These are phyloP conservation scores for Ophiostoma sp. DNA, from an alignment of 2,329 filamentous ascomycete species.

Conservation along the genomic window DNA sequence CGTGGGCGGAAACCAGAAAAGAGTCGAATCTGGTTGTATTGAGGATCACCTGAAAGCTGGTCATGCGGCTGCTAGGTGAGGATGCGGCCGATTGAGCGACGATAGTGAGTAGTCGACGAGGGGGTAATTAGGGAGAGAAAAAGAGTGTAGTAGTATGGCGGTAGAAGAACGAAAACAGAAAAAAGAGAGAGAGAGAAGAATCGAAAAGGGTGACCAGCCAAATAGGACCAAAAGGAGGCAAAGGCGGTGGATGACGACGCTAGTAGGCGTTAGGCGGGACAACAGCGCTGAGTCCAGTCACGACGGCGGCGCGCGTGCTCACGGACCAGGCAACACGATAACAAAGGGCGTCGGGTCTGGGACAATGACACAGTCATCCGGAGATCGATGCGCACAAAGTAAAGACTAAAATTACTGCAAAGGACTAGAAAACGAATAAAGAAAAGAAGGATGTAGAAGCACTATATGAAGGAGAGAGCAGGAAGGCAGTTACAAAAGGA, in stretches of 20 bases:
- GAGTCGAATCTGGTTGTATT: neutral
- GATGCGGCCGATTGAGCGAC: neutral
- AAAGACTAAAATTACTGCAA: neutral
- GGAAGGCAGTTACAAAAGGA: neutral
- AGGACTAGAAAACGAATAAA: neutral
- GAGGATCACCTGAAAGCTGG: neutral
- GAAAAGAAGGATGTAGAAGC: neutral
- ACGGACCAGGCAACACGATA: constrained; percentile 19
- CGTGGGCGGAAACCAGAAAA: constrained; percentile 1
- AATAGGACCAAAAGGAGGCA: constrained; percentile 21
- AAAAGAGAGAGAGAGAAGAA: constrained; percentile 4
- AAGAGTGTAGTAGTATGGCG: neutral
- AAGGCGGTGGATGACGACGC: constrained; percentile 27
- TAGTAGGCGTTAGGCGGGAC: constrained; percentile 18
- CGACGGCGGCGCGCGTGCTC: constrained; percentile 18
- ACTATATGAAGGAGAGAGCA: neutral
- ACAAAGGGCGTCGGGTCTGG: neutral
- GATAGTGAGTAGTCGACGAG: neutral
- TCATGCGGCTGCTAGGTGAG: neutral
- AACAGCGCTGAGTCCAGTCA: constrained; percentile 16
- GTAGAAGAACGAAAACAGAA: neutral
- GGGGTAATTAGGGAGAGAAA: neutral
- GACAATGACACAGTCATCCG: constrained; percentile 10
- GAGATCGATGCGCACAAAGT: neutral
- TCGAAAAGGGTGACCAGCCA: constrained; percentile 12